Base-by-base conservation (phyloP, 2,329 filamentous ascomycete genomes). In the Plectosphaerella sp. region DNA sequence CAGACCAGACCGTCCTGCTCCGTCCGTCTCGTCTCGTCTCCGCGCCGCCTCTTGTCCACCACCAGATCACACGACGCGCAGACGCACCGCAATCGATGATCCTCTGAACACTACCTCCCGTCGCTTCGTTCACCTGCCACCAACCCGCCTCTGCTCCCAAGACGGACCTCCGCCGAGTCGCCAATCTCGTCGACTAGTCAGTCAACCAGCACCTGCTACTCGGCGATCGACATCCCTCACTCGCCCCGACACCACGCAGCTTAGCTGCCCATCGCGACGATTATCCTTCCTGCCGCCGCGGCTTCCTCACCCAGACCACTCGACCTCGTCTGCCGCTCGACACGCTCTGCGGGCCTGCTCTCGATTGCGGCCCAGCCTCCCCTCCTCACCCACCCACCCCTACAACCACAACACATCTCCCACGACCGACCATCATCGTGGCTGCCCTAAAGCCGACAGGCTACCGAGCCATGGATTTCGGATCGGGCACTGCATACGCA, bases 401-500 rank as follows among this genome's bases (percentile, higher is more conserved):
- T 47, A 39, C 25, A 47, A 24, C 46, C 52, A 20, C 39, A 41
- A 18, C 39, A 49, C 22, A 22, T 20, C 45, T 36, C 28, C 24
- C 18, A 20, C 18, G 15, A 8, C n/a, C 8, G 25, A 28, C 43
- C 41, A 28, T 28, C 24, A 45, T 25, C 39, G 24, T 46, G 33
- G 39, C 52, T 24, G 43, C 47, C 45, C 39, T 47, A 20, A 43
- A 35, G 39, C 36, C 45, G 24, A 43, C 52, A 16, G 50, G 45
- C 28, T 25, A 35, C 24, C 39, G 48, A 48, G 65, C 62, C 52
- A 82, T 83, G 80, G 80, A 78, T 67, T 85, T 85, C 72, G 80
- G 82, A 62, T 77, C 78, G 57, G 83, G 83, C 64, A 86, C 83
- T 59, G 82, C 84, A 55, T 91, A 91, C 69, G 84, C 88, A 67